phyloP scores from a whole-genome alignment of 73 alveolate species.

The Stentor roeselii region DNA sequence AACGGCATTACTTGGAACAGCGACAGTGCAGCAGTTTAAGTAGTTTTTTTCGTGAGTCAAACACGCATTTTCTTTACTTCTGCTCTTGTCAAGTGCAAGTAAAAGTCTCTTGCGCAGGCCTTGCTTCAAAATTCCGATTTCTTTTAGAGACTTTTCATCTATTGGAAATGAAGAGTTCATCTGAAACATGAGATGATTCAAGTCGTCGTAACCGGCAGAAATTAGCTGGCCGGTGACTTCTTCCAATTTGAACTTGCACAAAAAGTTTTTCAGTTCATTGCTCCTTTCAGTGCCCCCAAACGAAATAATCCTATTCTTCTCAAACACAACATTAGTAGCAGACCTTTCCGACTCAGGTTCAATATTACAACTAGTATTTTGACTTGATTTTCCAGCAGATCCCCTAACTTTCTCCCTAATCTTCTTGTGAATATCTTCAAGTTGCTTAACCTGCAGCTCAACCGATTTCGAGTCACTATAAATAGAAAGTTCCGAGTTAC shows the following conservation, averaged over 20 bases:
- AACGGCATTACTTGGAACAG: not conserved
- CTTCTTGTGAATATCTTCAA: not conserved
- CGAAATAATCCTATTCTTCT: not conserved
- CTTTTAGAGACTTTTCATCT: not conserved
- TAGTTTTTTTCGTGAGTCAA: not conserved
- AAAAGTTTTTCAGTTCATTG: not conserved
- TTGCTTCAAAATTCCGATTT: not conserved
- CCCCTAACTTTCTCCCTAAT: not conserved
- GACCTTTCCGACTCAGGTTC: not conserved
- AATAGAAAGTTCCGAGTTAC: not conserved
- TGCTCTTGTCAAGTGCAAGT: not conserved
- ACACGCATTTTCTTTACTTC: not conserved
- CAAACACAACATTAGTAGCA: not conserved
- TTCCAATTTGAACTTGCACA: not conserved
- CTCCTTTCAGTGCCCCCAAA: not conserved
- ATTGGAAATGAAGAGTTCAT: not conserved
- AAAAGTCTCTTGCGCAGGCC: not conserved
- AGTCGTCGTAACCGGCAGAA: not conserved
- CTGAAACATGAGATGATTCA: not conserved
- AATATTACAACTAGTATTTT: not conserved
- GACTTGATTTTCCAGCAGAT: not conserved
- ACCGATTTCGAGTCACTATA: not conserved
- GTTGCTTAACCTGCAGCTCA: not conserved
- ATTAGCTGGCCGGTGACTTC: not conserved
- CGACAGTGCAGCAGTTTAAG: conserved; percentile 4